phyloP scores from a whole-genome alignment of 768 basidiomycete species.

The Trametes cinnabarina region DNA sequence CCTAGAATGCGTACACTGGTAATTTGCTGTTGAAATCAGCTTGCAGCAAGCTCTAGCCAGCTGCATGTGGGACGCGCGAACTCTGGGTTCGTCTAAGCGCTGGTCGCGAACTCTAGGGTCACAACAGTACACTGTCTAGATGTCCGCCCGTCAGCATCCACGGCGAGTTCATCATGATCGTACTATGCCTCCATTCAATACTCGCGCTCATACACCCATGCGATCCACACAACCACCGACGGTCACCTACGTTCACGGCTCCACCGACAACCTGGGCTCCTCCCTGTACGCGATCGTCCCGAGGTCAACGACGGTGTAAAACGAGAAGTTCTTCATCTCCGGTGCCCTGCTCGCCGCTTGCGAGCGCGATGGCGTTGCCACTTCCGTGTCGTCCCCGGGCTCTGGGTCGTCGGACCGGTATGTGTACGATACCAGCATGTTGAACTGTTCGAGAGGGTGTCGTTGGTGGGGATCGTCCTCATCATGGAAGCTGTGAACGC shows the following conservation, averaged over 20 bases:
- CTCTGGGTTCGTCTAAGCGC: too few species aligned
- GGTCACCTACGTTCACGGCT: constrained; percentile 1
- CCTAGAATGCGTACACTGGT: too few species aligned
- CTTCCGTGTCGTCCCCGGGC: constrained; percentile 54
- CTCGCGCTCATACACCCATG: too few species aligned
- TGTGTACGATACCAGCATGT: constrained; percentile 91
- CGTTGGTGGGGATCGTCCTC: not conserved
- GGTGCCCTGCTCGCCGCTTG: constrained; percentile 45
- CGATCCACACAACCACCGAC: not conserved
- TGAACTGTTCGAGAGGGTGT: constrained; percentile 59
- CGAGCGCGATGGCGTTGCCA: constrained; percentile 35
- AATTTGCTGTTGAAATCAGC: too few species aligned
- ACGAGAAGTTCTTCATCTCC: constrained; percentile 86
- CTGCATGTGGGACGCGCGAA: too few species aligned
- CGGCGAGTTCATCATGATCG: too few species aligned
- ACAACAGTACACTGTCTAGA: too few species aligned
- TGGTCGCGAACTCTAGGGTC: too few species aligned
- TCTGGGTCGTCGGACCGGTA: constrained; percentile 88
- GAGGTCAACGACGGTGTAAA: constrained; percentile 82
- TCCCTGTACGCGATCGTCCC: constrained; percentile 67
- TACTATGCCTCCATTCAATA: too few species aligned
- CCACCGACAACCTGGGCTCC: constrained; percentile 31
- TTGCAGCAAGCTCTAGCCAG: too few species aligned
- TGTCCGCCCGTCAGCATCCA: too few species aligned
- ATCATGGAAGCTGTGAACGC: constrained; percentile 24